phyloP scores from a whole-genome alignment of 2,329 filamentous ascomycete species.

The Lasiodiplodia hormozganensis region DNA sequence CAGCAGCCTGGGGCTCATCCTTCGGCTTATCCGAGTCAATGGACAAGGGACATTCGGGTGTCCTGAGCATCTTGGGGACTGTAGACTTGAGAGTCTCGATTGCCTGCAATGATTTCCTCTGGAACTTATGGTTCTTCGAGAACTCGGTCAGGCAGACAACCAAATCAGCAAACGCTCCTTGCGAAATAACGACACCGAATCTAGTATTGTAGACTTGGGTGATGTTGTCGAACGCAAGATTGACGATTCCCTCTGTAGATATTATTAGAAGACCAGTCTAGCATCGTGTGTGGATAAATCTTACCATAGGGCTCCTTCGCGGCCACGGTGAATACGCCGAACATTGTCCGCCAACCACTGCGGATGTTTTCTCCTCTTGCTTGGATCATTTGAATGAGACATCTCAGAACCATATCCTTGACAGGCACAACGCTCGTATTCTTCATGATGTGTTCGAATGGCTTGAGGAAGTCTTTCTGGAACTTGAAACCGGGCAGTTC shows the following conservation, averaged over 20 bases:
- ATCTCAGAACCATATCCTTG: slow-evolving; percentile 96
- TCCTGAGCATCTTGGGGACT: slow-evolving; percentile 92
- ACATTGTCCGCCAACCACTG: slow-evolving; percentile 99
- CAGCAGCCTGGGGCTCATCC: slow-evolving; percentile 56
- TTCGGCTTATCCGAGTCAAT: slow-evolving; percentile 63
- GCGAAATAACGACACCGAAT: slow-evolving; percentile 94
- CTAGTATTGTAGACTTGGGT: slow-evolving; percentile 93
- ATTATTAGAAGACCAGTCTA: slow-evolving; percentile 32
- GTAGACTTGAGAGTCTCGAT: slow-evolving; percentile 95
- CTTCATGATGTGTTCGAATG: slow-evolving; percentile 95
- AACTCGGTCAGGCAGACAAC: slow-evolving; percentile 98
- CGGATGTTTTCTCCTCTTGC: slow-evolving; percentile 95
- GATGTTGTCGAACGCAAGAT: slow-evolving; percentile 95
- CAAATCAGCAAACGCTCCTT: slow-evolving; percentile 95
- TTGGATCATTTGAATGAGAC: slow-evolving; percentile 99
- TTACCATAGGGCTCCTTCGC: slow-evolving; percentile 83
- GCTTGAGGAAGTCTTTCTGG: slow-evolving; percentile 98
- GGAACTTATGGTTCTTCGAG: slow-evolving; percentile 97
- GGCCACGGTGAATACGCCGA: slow-evolving; percentile 96
- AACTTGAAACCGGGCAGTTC: slow-evolving; percentile 99
- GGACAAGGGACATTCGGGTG: slow-evolving; percentile 91
- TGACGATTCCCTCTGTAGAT: slow-evolving; percentile 82
- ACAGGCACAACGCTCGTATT: slow-evolving; percentile 91
- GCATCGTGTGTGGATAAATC: slow-evolving; percentile 33
- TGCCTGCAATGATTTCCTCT: slow-evolving; percentile 96